Base-by-base conservation (phyloP, 345 rosid species). In the Linum tenue region DNA sequence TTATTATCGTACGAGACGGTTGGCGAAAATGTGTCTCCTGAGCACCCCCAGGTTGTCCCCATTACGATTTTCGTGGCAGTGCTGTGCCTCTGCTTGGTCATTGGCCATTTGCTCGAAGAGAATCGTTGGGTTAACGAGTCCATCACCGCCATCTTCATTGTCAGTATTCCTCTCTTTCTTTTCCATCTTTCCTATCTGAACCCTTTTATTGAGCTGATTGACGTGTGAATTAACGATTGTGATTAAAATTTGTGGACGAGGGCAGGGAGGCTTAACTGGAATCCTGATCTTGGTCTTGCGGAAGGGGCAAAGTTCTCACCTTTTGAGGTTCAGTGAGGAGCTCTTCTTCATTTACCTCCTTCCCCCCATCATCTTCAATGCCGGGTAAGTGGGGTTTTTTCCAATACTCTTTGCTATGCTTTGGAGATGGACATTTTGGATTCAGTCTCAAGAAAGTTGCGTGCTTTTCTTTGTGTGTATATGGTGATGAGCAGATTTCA, bases 321-420 rank as follows among this genome's bases (percentile, higher is more conserved):
- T 89, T 69, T 73, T 92, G 41, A 83, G 80, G 60, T 89, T 89
- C 72, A 81, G 64, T 70, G 98, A 92, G 70, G 87, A 86, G 69
- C 74, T 89, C 63, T 92, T 92, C 88, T 92, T 92, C 72, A 77
- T 92, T 51, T 92, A 92, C 67, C 95, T 92, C 76, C 97, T 92
- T 77, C 97, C 98, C 14, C 98, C 98, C 0, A 92, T 92, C 16
- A 92, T 92, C 63, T 92, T 92, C 77, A 92, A 89, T 78, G 98
- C 96, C 40, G 98, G 98, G 98, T 92, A 76, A 67, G 76, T 15
- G 58, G 12, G n/a, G n/a, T 55, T 57, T 57, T 15, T 57, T 3
- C 1, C 8, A 15, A 5, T 22, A 7, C 9, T 57, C 6, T 57
- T 17, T 4, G 12, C 12, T 55, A 11, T 55, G 10, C 58, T 55